These are phyloP conservation scores for Penicillium mononematosum DNA, from an alignment of 495 filamentous ascomycete genomes.

Conservation along the genomic window DNA sequence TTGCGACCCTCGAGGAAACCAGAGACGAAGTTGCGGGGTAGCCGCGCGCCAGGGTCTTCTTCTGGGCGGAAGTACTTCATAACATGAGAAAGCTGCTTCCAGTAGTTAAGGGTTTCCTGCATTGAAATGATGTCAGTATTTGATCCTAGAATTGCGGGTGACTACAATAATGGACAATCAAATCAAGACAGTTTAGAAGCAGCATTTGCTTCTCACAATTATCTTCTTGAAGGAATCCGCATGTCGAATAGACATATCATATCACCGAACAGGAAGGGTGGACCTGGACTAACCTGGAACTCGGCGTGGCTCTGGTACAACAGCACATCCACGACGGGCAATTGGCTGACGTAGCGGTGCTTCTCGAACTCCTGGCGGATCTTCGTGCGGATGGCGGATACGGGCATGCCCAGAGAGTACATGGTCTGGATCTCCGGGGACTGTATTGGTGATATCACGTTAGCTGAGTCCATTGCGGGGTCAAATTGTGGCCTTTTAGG, in stretches of 20 bases:
- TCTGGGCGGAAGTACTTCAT: conserved; percentile 96
- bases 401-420: conserved; percentile 88
- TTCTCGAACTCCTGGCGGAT: conserved; percentile 97
- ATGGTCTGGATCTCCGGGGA: conserved; percentile 94
- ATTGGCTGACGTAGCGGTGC: conserved; percentile 87
- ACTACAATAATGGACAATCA: background rate
- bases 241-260: background rate
- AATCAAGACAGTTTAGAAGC: background rate
- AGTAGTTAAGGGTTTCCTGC: conserved; percentile 97
- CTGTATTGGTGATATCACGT: conserved; percentile 48
- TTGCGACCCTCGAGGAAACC: conserved; percentile 81
- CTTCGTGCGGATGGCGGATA: conserved; percentile 86
- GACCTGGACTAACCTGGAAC: conserved; percentile 64
- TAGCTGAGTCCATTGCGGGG: conserved; percentile 12
- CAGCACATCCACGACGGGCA: conserved; percentile 83
- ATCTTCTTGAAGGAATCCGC: background rate
- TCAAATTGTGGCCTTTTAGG: background rate
- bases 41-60: conserved; percentile 72
- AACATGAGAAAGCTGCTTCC: conserved; percentile 95
- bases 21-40: conserved; percentile 85
- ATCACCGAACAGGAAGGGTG: no score
- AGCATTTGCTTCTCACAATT: background rate
- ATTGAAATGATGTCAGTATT: conserved; percentile 9
- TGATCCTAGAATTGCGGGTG: background rate
- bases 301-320: conserved; percentile 84